Conservation (phyloP, 1,139 yeast genomes). For the Pneumocystis canis region DNA sequence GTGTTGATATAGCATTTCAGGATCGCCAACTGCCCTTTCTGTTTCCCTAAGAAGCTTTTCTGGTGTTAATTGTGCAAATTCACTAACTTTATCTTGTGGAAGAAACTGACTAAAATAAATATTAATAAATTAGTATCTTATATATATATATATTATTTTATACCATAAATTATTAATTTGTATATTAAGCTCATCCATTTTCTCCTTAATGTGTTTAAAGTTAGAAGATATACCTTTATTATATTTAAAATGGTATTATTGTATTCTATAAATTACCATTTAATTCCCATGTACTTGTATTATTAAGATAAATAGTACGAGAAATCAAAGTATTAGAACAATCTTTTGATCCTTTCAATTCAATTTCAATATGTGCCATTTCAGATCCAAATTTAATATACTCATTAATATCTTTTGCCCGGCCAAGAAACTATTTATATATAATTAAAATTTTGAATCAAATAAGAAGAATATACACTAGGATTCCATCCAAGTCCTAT, state of each 20-base stretch:
- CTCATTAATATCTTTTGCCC: constrained; percentile 49
- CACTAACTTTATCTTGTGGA: constrained; percentile 91
- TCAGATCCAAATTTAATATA: constrained; percentile 65
- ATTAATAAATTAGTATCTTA: background rate
- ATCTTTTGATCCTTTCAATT: constrained; percentile 36
- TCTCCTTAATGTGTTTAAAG: constrained; percentile 34
- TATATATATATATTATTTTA: background rate
- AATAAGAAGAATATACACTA: constrained; percentile 23
- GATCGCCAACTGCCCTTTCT: constrained; percentile 63
- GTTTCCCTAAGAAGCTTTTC: constrained; percentile 63
- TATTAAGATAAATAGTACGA: constrained; percentile 30
- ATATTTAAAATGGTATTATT: constrained; percentile 38
- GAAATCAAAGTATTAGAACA: constrained; percentile 29
- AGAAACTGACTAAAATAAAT: constrained; percentile 44
- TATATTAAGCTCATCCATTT: constrained; percentile 44
- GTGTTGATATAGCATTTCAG: constrained; percentile 43
- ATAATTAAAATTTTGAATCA: background rate
- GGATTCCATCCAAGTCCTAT: constrained; percentile 76
- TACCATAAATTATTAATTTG: constrained; percentile 74
- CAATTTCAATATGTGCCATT: constrained; percentile 45
- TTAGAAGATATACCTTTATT: constrained; percentile 35
- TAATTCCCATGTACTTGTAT: constrained; percentile 22
- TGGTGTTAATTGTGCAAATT: constrained; percentile 71
- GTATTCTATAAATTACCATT: constrained; percentile 5
- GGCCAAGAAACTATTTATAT: constrained; percentile 39